Evolutionary conservation across 2,329 filamentous ascomycete species (phyloP).

Genomic region (Clonostachys chloroleuca): DNA sequence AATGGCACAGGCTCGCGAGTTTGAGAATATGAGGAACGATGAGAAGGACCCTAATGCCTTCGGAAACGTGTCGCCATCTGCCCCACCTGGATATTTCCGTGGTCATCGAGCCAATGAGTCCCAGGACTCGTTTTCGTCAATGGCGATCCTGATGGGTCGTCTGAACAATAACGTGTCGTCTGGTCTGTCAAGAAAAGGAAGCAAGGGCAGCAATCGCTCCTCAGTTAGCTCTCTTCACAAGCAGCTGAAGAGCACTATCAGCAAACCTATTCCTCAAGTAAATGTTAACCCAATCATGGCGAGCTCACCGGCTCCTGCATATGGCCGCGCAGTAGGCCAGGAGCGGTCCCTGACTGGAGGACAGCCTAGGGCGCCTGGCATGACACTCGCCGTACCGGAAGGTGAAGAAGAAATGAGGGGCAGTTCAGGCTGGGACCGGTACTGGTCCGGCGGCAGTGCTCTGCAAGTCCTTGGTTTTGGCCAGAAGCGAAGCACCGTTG

Average conservation of each 20-base stretch:
- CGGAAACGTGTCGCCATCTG: conserved; percentile 33
- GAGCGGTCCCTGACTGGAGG: conserved; percentile 26
- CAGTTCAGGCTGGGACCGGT: conserved; percentile 73
- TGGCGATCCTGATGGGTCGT: conserved; percentile 64
- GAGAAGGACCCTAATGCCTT: conserved; percentile 54
- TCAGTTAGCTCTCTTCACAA: conserved; percentile 53
- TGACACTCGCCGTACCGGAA: conserved; percentile 8
- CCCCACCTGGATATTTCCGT: conserved; percentile 31
- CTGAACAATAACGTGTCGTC: conserved; percentile 37
- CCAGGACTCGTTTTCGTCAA: conserved; percentile 55
- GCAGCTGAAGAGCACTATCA: conserved; percentile 58
- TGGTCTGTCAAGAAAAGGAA: conserved; percentile 45
- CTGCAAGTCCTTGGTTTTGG: conserved; percentile 62
- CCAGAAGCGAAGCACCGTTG: conserved; percentile 43
- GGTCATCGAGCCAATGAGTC: conserved; percentile 50
- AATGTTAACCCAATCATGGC: conserved; percentile 22
- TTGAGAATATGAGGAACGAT: conserved; percentile 17
- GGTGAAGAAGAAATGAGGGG: conserved; percentile 42
- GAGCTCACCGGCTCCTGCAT: conserved; percentile 36
- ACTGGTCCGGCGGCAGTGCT: conserved; percentile 71
- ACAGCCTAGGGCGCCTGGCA: conserved; percentile 6
- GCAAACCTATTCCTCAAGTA: conserved; percentile 51
- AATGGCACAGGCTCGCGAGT: conserved; percentile 21
- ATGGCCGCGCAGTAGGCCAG: conserved; percentile 22
- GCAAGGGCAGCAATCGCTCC: conserved; percentile 45